Evolutionary conservation across 2,329 filamentous ascomycete species (phyloP), one percentile per base, ranked within the genome.

Genomic region (Curvularia sp.): DNA sequence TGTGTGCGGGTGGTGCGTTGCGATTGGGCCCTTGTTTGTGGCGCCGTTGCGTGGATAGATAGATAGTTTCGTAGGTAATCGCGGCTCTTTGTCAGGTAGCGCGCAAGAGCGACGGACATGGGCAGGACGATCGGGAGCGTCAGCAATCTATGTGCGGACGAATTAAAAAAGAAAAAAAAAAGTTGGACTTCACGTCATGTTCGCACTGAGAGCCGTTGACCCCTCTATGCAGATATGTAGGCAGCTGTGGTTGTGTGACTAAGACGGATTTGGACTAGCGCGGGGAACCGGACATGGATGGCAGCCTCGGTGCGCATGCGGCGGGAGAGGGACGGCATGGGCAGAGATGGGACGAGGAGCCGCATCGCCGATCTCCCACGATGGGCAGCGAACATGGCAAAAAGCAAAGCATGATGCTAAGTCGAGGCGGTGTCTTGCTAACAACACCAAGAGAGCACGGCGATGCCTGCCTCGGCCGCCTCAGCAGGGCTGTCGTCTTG

Each of bases 271-370:
- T n/a, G 15, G 15, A 8, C 6, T 45, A 45, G 15, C 15, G 42
- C 25, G 13, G 8, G 23, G 21, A 28, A 23, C n/a, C n/a, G n/a
- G n/a, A n/a, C 42, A 45, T 21, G 38, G 38, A 36, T 63, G 61
- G 65, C 61, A 61, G 67, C 55, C 34, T 50, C 36, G 34, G 50
- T 65, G 69, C 69, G 69, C 63, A 53, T 74, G 66, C 61, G 65
- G 67, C 71, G 69, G 70, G 70, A 73, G 66, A 68, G 57, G 57
- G 53, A 57, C 55, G 55, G 60, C 57, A 55, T 63, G 45, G 60
- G 55, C 55, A 63, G 39, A 39, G 49, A 57, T n/a, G 30, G 45
- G 36, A 27, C 30, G 51, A 53, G 54, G 60, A 63, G 57, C 61
- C 55, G 52, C 55, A 60, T 55, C 41, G 65, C 55, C 49, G 68